Percentiles rank a stretch among this genome's conserved stretches.
phyloP scores from a whole-genome alignment of 495 filamentous ascomycete species.

The Penicillium coprophilum region DNA sequence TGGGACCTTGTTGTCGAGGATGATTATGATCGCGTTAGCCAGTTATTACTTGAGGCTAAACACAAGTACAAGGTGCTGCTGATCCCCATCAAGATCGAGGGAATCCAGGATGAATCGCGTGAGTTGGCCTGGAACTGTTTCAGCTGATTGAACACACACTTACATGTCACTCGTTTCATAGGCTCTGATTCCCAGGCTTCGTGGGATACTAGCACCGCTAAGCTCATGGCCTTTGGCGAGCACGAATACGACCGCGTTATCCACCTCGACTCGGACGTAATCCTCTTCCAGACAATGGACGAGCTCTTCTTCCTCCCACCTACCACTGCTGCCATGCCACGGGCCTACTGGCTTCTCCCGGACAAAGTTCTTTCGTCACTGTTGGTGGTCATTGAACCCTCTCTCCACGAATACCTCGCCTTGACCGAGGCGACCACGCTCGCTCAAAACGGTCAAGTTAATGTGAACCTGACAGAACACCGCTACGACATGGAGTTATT shows the following conservation, averaged over 20 bases:
- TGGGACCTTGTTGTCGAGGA: constrained; percentile 49
- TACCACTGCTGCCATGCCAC: constrained; percentile 60
- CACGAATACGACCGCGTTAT: constrained; percentile 67
- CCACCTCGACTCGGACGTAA: constrained; percentile 67
- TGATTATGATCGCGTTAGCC: constrained; percentile 48
- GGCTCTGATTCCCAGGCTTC: constrained; percentile 31
- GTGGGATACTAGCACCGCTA: constrained; percentile 66
- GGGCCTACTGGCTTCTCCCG: constrained; percentile 69
- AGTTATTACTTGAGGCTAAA: constrained; percentile 58
- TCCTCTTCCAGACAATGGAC: constrained; percentile 64
- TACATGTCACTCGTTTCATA: background rate
- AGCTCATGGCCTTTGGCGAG: constrained; percentile 69
- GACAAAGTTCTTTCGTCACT: constrained; percentile 58
- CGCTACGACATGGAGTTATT: constrained; percentile 73
- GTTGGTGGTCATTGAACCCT: constrained; percentile 65
- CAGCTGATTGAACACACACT: background rate
- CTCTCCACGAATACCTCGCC: constrained; percentile 50
- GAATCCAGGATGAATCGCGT: constrained; percentile 43
- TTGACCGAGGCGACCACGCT: constrained; percentile 44
- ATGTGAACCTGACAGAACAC: constrained; percentile 31
- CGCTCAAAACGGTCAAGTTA: constrained; percentile 38
- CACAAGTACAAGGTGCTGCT: constrained; percentile 61
- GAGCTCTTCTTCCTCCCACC: constrained; percentile 72
- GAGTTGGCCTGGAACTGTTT: constrained; percentile 10
- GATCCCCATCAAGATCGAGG: constrained; percentile 59